Base-by-base conservation (phyloP, 805 yeast species). In the Starmerella bombi region DNA sequence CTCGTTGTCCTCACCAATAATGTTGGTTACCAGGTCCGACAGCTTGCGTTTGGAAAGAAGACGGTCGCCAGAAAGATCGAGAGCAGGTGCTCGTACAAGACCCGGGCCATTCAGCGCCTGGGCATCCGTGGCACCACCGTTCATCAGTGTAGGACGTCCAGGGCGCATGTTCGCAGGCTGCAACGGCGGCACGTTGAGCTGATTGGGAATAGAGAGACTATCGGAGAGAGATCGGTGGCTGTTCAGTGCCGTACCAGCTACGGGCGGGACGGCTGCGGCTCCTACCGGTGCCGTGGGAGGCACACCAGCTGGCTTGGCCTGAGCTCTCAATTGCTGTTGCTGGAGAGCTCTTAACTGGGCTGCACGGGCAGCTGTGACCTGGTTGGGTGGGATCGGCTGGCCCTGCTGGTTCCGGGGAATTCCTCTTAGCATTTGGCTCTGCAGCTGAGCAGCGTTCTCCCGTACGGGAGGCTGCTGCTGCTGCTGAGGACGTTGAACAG, bases 1-100 rank as follows among this genome's bases (percentile, higher is more conserved):
- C 53, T 85, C 93, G 15, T 88, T 80, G 56, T 88, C 96, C 32
- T 94, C 95, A 18, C 67, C 67, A 15, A 58, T 53, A 1, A 63
- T 81, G 2, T 82, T 74, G 55, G 76, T 74, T 5, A 91, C 91
- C 44, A 91, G 67, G 57, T 91, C 98, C 48, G 81, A 72, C 50
- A 91, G 67, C 58, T 91, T 91, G 38, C 98, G 69, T 59, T 91
- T 91, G 30, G 91, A 79, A 56, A 91, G 65, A 1, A 86, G 93
- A 21, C 95, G 53, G 43, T 63, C 65, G 15, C 59, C 62, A 27
- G 76, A 82, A 50, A 83, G 65, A 53, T 85, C 95, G 56, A 80
- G 82, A 4, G 80, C 75, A 17, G 94, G 95, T 34, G 86, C 70
- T 48, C 75, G 77, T 14, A 82, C 75, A 41, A 86, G 60, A 21